Conservation (phyloP, 2,329 filamentous ascomycete genomes). For the Ceratocystis albifundus region DNA sequence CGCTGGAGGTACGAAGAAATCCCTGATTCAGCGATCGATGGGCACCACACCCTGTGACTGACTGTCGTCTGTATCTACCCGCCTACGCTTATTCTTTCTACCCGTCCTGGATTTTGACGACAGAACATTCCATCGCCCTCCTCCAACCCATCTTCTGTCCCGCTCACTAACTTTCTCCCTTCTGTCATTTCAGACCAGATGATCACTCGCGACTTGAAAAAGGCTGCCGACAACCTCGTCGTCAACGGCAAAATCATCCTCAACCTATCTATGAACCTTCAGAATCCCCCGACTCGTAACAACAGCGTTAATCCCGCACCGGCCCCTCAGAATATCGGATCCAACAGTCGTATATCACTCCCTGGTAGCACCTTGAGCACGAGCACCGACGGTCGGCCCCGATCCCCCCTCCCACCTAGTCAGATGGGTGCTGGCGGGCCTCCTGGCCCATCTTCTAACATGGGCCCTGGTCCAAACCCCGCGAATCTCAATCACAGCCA, state of each 20-base stretch:
- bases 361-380: slow-evolving; percentile 32
- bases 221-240: slow-evolving; percentile 94
- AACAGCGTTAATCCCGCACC: slow-evolving; percentile 20
- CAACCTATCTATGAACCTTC: slow-evolving; percentile 85
- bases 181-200: slow-evolving; percentile 62
- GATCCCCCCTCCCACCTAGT: slow-evolving; percentile 31
- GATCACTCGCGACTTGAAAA: slow-evolving; percentile 93
- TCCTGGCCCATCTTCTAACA: slow-evolving; percentile 29
- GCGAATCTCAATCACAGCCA: slow-evolving; percentile 38
- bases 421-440: slow-evolving; percentile 32
- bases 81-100: too few relatives aligned
- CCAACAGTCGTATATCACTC: slow-evolving; percentile 36
- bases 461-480: slow-evolving; percentile 36
- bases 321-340: slow-evolving; percentile 21
- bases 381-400: slow-evolving; percentile 32
- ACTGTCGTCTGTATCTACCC: too few relatives aligned
- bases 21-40: too few relatives aligned
- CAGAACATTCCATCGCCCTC: too few relatives aligned
- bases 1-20: slow-evolving; percentile 59
- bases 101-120: too few relatives aligned
- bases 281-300: slow-evolving; percentile 50
- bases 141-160: too few relatives aligned
- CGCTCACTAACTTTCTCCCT: slow-evolving; percentile 15
- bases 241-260: slow-evolving; percentile 97
- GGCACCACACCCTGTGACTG: too few relatives aligned